A percentile compares a stretch with the other conserved stretches of the same genome.
These are phyloP conservation scores for Aquilaria yunnanensis DNA, from an alignment of 345 rosid genomes.

Conservation along the genomic window DNA sequence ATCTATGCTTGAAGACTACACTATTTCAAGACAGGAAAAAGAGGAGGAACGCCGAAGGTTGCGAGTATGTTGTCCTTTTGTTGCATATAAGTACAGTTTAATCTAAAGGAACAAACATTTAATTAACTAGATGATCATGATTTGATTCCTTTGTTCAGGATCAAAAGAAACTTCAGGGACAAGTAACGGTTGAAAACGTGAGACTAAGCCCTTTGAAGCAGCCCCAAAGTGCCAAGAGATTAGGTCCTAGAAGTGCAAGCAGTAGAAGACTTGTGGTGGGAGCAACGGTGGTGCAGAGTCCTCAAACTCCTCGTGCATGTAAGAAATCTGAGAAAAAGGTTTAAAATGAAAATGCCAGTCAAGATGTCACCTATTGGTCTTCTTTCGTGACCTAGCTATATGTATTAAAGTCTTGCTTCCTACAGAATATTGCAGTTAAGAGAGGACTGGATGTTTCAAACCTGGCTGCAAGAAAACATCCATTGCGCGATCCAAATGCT, in stretches of 20 bases:
- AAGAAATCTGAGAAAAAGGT: constrained; percentile 45
- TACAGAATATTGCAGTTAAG: constrained; percentile 33
- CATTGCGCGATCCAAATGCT: constrained; percentile 36
- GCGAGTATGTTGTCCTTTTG: constrained; percentile 34
- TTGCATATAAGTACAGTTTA: no score
- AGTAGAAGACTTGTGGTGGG: constrained; percentile 38
- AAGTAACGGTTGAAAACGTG: constrained; percentile 86
- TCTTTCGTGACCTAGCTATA: no score
- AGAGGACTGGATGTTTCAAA: constrained; percentile 73
- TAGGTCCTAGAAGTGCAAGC: constrained; percentile 56
- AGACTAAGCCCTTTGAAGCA: constrained; percentile 94
- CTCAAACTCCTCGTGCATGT: constrained; percentile 47
- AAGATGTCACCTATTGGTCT: constrained; percentile 10
- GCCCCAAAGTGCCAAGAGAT: constrained; percentile 58
- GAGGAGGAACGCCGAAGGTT: constrained; percentile 86
- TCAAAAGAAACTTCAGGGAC: constrained; percentile 97
- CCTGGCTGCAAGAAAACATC: constrained; percentile 47
- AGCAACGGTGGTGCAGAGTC: constrained; percentile 10
- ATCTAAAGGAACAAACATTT: no score
- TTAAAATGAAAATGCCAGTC: constrained; percentile 35
- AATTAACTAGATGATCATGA: no score
- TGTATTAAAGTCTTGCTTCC: no score
- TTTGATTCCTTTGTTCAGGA: constrained; percentile 42
- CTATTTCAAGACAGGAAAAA: constrained; percentile 63
- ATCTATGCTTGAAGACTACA: constrained; percentile 80